Evolutionary conservation across 1,139 yeast species (phyloP).

Genomic region (Debaryomyces robertsiae): DNA sequence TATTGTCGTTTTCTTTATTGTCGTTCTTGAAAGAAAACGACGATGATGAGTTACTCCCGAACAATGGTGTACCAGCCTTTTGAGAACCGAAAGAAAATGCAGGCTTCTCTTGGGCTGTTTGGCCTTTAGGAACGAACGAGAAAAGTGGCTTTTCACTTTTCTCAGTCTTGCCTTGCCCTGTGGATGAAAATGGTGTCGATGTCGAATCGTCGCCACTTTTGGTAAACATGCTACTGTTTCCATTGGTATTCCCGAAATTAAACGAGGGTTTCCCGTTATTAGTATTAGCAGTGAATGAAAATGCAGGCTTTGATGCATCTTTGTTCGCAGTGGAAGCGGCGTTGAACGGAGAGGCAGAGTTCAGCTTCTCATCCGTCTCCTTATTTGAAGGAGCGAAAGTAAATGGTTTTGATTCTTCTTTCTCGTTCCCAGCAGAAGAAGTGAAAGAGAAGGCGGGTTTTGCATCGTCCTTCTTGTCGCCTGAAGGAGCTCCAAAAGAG

Average conservation of each 20-base stretch:
- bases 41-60: conserved; percentile 16
- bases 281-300: conserved; percentile 22
- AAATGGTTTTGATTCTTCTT: conserved; percentile 24
- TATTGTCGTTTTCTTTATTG: conserved; percentile 12
- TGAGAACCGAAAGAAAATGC: conserved; percentile 20
- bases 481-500: conserved; percentile 10
- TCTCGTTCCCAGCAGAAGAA: conserved; percentile 6
- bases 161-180: conserved; percentile 9
- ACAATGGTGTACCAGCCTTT: conserved; percentile 5
- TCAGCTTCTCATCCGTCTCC: background rate
- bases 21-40: conserved; percentile 24
- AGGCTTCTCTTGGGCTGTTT: conserved; percentile 15
- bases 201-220: conserved; percentile 13
- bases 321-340: conserved; percentile 4
- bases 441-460: conserved; percentile 32
- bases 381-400: conserved; percentile 23
- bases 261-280: background rate
- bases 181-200: conserved; percentile 6
- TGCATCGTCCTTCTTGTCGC: conserved; percentile 6
- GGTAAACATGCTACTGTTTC: conserved; percentile 17
- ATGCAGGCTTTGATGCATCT: conserved; percentile 16
- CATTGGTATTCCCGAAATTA: background rate
- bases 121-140: conserved; percentile 12
- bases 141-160: conserved; percentile 21
- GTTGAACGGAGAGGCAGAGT: conserved; percentile 3